Conservation (phyloP, 192 early-diverging fungal genomes). For the Diversispora epigaea region DNA sequence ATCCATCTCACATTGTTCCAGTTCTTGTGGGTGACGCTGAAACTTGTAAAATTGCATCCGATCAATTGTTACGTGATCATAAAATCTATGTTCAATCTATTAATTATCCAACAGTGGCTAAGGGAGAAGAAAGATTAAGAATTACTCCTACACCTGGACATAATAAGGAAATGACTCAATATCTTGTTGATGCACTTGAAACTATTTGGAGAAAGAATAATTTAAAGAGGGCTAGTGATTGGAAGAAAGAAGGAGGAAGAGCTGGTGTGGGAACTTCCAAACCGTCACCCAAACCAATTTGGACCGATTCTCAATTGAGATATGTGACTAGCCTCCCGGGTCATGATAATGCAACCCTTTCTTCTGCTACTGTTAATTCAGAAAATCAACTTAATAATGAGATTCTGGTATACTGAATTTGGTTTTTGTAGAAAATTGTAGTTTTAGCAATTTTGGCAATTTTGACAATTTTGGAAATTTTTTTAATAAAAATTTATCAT, state of each 20-base stretch:
- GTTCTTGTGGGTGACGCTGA: conserved; percentile 97
- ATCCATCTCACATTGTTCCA: conserved; percentile 99
- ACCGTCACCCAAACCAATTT: conserved; percentile 51
- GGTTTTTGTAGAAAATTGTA: too few relatives aligned
- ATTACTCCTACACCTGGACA: conserved; percentile 99
- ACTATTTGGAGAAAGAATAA: conserved; percentile 86
- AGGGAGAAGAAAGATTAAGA: conserved; percentile 94
- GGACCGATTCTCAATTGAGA: conserved; percentile 56
- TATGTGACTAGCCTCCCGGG: background rate
- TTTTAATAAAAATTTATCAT: too few relatives aligned
- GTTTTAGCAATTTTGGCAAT: too few relatives aligned
- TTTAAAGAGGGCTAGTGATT: conserved; percentile 82
- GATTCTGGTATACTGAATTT: too few relatives aligned
- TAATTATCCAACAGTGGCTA: conserved; percentile 96
- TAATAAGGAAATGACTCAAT: conserved; percentile 73
- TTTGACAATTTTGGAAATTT: too few relatives aligned
- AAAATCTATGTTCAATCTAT: conserved; percentile 98
- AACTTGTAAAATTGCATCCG: conserved; percentile 86
- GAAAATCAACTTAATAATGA: too few relatives aligned
- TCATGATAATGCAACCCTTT: too few relatives aligned
- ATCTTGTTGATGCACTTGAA: conserved; percentile 80
- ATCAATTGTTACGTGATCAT: conserved; percentile 87
- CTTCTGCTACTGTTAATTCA: too few relatives aligned
- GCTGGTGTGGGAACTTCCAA: conserved; percentile 80
- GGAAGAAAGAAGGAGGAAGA: conserved; percentile 80